Conservation (phyloP, 768 basidiomycete species). For the Tephrocybe sp. region DNA sequence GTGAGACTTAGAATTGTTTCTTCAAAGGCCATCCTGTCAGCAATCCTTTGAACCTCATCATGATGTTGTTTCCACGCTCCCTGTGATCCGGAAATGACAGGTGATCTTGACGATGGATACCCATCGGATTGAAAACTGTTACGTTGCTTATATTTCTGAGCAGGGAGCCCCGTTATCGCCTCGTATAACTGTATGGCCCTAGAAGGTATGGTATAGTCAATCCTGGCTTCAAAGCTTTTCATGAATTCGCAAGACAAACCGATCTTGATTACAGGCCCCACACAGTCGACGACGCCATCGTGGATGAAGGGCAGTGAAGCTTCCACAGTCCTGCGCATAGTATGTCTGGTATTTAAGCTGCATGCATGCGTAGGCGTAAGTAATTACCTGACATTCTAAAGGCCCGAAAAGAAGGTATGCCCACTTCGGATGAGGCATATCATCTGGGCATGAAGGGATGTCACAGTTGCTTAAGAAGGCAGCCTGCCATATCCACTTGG, state of each 20-base stretch:
- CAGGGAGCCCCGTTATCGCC: not conserved
- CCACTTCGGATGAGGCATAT: slow-evolving; percentile 8
- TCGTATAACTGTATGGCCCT: not conserved
- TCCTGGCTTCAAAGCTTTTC: not conserved
- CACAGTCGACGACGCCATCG: slow-evolving; percentile 2
- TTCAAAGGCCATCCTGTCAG: not conserved
- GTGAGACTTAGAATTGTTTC: not conserved
- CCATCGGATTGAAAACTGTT: not conserved
- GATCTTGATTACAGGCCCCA: not conserved
- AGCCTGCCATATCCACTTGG: slow-evolving; percentile 2
- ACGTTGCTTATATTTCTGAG: not conserved
- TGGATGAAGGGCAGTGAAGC: not conserved
- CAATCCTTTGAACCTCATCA: not conserved
- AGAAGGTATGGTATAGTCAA: not conserved
- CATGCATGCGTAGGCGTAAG: not conserved
- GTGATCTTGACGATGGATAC: not conserved
- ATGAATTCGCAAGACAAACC: not conserved
- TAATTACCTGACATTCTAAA: slow-evolving; percentile 1
- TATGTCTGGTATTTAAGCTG: not conserved
- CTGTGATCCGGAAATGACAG: too few relatives aligned
- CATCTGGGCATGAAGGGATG: not conserved
- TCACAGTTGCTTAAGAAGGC: not conserved
- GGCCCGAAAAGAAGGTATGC: slow-evolving; percentile 2
- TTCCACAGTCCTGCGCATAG: not conserved
- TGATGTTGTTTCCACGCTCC: not conserved